Conservation (phyloP, 2,329 filamentous ascomycete species). For the Cladosporium sp. region DNA sequence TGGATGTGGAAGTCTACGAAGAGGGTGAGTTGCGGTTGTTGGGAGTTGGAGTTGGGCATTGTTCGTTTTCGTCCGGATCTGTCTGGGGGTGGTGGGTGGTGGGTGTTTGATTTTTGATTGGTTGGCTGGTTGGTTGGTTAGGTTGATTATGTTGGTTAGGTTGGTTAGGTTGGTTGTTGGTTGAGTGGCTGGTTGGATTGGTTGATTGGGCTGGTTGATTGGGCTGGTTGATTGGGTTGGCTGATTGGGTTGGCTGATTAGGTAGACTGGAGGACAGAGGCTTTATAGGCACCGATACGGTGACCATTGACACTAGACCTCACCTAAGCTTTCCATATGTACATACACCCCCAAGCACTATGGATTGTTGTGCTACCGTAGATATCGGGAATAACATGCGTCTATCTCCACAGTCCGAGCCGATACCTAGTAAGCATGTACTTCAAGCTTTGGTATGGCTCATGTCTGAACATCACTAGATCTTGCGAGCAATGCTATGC, state of each 20-base stretch:
- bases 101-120: not conserved
- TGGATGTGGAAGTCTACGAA: conserved; percentile 29
- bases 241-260: not conserved
- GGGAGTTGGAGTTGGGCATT: not conserved
- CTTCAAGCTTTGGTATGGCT: not conserved
- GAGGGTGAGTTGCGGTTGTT: conserved; percentile 22
- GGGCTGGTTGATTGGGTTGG: not conserved
- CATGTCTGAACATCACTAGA: not conserved
- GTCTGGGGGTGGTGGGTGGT: not conserved
- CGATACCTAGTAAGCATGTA: not conserved
- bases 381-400: not conserved
- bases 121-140: not conserved
- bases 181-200: not conserved
- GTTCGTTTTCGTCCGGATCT: no score
- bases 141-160: not conserved
- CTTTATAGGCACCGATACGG: not conserved
- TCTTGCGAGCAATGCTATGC: not conserved
- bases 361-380: not conserved
- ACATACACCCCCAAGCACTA: not conserved
- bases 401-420: not conserved
- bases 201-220: not conserved
- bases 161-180: not conserved
- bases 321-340: not conserved
- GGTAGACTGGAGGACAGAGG: not conserved
- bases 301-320: not conserved